Evolutionary conservation across 2,329 filamentous ascomycete genomes (phyloP).

Genomic region (Trichoderma semiorbis): DNA sequence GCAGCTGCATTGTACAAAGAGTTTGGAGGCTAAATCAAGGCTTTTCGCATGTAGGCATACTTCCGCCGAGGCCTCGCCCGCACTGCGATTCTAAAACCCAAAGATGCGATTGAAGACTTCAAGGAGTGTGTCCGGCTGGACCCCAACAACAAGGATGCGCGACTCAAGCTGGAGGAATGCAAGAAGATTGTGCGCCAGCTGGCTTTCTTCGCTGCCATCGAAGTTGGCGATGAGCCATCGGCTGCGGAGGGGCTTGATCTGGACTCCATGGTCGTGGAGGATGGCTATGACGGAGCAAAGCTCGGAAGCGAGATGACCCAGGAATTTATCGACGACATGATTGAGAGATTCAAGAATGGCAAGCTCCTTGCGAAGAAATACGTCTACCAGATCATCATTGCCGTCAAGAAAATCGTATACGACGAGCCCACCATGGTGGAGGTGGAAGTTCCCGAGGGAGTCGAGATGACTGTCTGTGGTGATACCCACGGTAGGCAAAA

Average conservation of each 20-base stretch:
- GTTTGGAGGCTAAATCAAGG: conserved; percentile 12
- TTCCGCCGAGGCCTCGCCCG: conserved; percentile 90
- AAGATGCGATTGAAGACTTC: conserved; percentile 88
- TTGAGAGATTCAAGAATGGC: conserved; percentile 88
- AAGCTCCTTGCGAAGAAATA: conserved; percentile 97
- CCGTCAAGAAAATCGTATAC: conserved; percentile 84
- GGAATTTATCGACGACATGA: conserved; percentile 98
- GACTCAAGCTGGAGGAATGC: conserved; percentile 85
- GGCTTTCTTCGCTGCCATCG: conserved; percentile 92
- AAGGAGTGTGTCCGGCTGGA: conserved; percentile 85
- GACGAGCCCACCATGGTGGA: conserved; percentile 97
- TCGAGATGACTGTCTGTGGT: conserved; percentile 87
- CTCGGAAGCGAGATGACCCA: conserved; percentile 84
- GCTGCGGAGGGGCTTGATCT: conserved; percentile 88
- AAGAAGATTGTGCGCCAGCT: conserved; percentile 90
- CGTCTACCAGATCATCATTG: conserved; percentile 91
- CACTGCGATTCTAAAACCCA: conserved; percentile 83
- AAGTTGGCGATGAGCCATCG: conserved; percentile 86
- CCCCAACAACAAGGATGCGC: conserved; percentile 84
- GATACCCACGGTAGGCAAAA: conserved; percentile 79
- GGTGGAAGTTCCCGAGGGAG: conserved; percentile 72
- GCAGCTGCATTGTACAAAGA: background rate
- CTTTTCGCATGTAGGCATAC: conserved; percentile 62
- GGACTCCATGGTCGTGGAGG: conserved; percentile 77
- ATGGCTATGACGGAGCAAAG: conserved; percentile 77